A percentile compares a stretch with the other conserved stretches of the same genome.
Conservation (phyloP, 768 basidiomycete genomes). For the Rhodotorula sphaerocarpa region DNA sequence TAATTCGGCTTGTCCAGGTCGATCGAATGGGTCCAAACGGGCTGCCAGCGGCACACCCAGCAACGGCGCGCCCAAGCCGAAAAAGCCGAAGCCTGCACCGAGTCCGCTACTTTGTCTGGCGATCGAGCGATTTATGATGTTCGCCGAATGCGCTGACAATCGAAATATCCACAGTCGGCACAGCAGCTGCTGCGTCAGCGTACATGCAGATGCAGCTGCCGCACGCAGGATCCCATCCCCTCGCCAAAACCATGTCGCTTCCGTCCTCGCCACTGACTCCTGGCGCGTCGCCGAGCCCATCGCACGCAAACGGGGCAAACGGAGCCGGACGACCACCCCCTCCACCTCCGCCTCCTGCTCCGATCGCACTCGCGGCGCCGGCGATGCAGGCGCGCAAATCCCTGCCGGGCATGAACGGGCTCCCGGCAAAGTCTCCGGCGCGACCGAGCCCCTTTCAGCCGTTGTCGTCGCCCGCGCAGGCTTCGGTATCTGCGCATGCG, state of each 20-base stretch:
- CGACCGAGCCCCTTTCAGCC: not conserved
- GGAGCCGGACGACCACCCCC: not conserved
- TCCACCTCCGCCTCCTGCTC: conserved; percentile 1
- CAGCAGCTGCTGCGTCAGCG: not conserved
- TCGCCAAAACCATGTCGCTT: conserved; percentile 29
- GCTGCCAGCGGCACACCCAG: not conserved
- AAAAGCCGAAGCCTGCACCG: conserved; percentile 24
- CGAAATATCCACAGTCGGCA: too few relatives aligned
- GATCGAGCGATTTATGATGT: too few relatives aligned
- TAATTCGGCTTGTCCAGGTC: not conserved
- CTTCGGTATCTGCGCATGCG: not conserved
- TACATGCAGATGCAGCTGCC: not conserved
- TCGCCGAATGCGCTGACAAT: not conserved
- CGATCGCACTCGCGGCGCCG: not conserved
- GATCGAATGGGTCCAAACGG: conserved; percentile 20
- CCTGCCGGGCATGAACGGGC: not conserved
- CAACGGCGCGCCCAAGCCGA: conserved; percentile 7
- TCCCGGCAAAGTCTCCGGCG: not conserved
- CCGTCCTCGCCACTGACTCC: conserved; percentile 21
- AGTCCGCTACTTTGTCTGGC: not conserved
- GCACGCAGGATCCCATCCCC: conserved; percentile 26
- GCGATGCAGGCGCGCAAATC: conserved; percentile 9
- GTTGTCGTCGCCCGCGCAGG: conserved; percentile 8
- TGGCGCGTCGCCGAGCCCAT: not conserved
- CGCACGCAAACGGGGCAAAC: not conserved